These are phyloP conservation scores for Auricularia sp. DNA, from an alignment of 768 basidiomycete genomes.

Conservation along the genomic window DNA sequence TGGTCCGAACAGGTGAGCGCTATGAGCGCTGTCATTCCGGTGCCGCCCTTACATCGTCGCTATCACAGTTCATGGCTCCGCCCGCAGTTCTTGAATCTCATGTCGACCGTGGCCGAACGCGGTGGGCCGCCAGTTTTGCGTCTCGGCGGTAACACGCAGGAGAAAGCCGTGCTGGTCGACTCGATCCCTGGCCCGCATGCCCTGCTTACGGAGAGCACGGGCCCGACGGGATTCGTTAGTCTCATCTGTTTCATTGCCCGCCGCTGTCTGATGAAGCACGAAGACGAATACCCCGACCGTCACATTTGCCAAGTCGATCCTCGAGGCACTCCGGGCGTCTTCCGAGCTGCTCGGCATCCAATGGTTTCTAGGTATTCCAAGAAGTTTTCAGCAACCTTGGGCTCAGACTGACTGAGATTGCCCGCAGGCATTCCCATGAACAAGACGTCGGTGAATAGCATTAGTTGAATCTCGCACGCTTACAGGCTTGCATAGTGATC, in stretches of 20 bases:
- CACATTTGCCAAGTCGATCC: neutral
- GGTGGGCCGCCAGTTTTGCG: slow-evolving; percentile 53
- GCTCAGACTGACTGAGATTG: too few relatives aligned
- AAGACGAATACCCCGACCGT: slow-evolving; percentile 20
- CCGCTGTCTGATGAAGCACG: slow-evolving; percentile 55
- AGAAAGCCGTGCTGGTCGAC: slow-evolving; percentile 34
- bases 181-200: slow-evolving; percentile 37
- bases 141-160: slow-evolving; percentile 76
- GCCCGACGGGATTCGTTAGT: slow-evolving; percentile 10
- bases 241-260: slow-evolving; percentile 31
- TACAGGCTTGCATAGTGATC: neutral
- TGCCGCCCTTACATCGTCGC: neutral
- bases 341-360: neutral
- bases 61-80: slow-evolving; percentile 19
- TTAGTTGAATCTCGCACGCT: neutral
- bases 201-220: slow-evolving; percentile 37
- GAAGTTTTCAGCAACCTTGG: too few relatives aligned
- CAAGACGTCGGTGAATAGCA: neutral
- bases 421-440: neutral
- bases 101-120: slow-evolving; percentile 57
- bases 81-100: slow-evolving; percentile 58
- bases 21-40: neutral
- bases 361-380: neutral
- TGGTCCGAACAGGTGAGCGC: slow-evolving; percentile 9
- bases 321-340: neutral